A percentile compares a stretch with the other conserved stretches of the same genome.
phyloP scores from a whole-genome alignment of 176 grass and related monocot genomes.

The Canna indica region DNA sequence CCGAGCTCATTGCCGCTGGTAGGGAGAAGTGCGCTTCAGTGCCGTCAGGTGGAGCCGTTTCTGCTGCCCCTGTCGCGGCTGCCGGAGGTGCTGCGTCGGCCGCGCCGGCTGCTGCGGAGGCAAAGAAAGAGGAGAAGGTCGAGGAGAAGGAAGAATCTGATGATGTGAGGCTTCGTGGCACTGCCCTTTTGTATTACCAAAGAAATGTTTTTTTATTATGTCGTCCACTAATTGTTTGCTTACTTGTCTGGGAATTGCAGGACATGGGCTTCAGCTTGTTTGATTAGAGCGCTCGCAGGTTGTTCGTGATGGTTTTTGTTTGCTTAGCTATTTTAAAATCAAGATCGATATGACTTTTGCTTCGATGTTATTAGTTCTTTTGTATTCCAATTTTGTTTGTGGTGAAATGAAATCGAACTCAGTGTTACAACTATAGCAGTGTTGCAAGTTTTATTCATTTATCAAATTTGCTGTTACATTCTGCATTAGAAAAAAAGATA shows the following conservation, averaged over 20 bases:
- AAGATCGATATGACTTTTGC: too few species aligned
- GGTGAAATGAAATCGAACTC: too few species aligned
- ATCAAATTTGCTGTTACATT: too few species aligned
- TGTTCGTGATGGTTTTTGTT: background rate
- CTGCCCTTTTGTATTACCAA: too few species aligned
- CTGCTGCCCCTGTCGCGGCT: background rate
- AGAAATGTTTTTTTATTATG: too few species aligned
- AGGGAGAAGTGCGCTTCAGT: conserved; percentile 2
- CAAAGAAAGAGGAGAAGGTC: background rate
- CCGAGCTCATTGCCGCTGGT: background rate
- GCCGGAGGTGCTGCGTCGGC: background rate
- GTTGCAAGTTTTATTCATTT: too few species aligned
- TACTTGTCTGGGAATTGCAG: background rate
- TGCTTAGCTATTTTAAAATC: too few species aligned
- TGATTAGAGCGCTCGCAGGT: background rate
- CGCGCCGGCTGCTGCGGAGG: background rate
- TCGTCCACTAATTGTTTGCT: background rate
- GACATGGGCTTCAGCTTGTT: conserved; percentile 4
- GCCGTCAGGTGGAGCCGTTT: background rate
- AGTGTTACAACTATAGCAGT: too few species aligned
- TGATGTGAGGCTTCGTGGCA: background rate
- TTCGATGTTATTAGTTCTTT: too few species aligned
- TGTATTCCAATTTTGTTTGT: too few species aligned
- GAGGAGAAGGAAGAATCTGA: too few species aligned
- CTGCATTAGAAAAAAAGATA: too few species aligned